Evolutionary conservation across 768 basidiomycete genomes (phyloP), one percentile per base, ranked within the genome.

Genomic region (Leucogyrophana mollusca): DNA sequence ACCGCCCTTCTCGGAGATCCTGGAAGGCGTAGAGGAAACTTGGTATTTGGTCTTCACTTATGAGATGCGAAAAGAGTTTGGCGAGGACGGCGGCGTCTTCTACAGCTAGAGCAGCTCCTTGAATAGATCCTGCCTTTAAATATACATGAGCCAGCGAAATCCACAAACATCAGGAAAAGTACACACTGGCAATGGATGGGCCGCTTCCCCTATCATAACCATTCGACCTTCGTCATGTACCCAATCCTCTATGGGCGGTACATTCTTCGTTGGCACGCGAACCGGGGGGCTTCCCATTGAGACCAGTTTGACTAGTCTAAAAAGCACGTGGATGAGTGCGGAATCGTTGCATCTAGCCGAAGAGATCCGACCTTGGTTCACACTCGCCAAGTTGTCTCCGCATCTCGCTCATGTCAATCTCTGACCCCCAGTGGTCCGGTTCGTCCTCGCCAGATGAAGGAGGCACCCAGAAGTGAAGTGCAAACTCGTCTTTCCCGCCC

Each of bases 21-120:
- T 83, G 78, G 56, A 78, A 76, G 9, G 78, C 82, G 23, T 68
- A 60, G 44, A 83, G 62, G 39, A 85, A 62, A 11, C 70, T 70
- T 1, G 75, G 65, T 27, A 85, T 66, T 53, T 85, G 77, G 4
- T 72, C 69, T 38, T 62, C 60, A 32, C 65, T 55, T 36, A 69
- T 66, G 3, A 85, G 67, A 40, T 74, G 73, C 16, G 77, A 72
- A 57, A 85, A 83, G n/a, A 85, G 71, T 39, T 68, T 73, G 16
- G 76, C 80, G 14, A 85, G 61, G 4, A 78, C 75, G 45, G 80
- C 78, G 0, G 82, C 80, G 52, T 85, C 85, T 62, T 87, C 84
- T 17, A 85, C 66, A 4, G 70, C 71, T 45, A 83, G 67, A 9
- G 73, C 73, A 1, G 75, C 69, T 20, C 71, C 70, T 56, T 83